phyloP scores from a whole-genome alignment of 2,329 filamentous ascomycete species.

The Hypoxylon sp. region DNA sequence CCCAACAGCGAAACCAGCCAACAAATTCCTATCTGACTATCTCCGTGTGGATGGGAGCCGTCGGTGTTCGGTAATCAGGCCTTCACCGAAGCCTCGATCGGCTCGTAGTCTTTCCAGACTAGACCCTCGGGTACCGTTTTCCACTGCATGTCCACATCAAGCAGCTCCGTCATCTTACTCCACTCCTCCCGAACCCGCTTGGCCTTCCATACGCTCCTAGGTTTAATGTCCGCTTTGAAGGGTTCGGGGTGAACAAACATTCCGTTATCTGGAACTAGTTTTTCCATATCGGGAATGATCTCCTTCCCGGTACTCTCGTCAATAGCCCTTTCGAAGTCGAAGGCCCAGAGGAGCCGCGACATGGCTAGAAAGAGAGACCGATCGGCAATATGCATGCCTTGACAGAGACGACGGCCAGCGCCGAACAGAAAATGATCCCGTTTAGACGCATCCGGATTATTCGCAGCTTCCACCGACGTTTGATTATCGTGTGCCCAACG shows the following conservation, averaged over 20 bases:
- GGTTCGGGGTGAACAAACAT: slow-evolving; percentile 40
- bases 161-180: slow-evolving; percentile 45
- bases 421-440: slow-evolving; percentile 55
- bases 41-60: slow-evolving; percentile 5
- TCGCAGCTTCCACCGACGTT: slow-evolving; percentile 53
- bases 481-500: slow-evolving; percentile 50
- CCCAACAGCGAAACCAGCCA: slow-evolving; percentile 8
- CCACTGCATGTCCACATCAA: slow-evolving; percentile 51
- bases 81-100: slow-evolving; percentile 22
- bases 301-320: slow-evolving; percentile 42
- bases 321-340: slow-evolving; percentile 55
- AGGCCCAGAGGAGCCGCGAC: slow-evolving; percentile 65
- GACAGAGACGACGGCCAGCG: slow-evolving; percentile 63
- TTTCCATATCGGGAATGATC: slow-evolving; percentile 44
- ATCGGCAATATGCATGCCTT: slow-evolving; percentile 57
- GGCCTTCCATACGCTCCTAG: slow-evolving; percentile 42
- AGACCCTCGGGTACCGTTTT: slow-evolving; percentile 48
- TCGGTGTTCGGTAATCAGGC: slow-evolving; percentile 8
- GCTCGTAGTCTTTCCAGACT: slow-evolving; percentile 47
- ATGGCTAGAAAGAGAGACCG: slow-evolving; percentile 56
- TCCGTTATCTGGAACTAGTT: slow-evolving; percentile 37
- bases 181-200: slow-evolving; percentile 42
- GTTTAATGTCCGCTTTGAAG: slow-evolving; percentile 44
- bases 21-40: slow-evolving; percentile 26
- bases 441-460: slow-evolving; percentile 52